Evolutionary conservation across 805 yeast species (phyloP).

Genomic region (Myxozyma mucilagina): DNA sequence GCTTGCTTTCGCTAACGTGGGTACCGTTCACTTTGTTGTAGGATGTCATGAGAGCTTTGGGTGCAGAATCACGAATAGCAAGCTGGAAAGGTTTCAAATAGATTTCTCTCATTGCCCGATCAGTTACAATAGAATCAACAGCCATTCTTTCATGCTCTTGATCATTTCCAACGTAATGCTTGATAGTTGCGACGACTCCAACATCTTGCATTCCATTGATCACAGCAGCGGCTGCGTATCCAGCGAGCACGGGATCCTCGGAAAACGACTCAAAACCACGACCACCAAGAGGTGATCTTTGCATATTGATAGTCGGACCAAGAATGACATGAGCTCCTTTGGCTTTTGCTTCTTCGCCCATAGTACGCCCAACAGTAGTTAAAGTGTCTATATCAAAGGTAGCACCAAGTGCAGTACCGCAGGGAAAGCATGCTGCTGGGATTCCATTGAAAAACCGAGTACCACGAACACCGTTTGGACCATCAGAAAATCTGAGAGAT

Average conservation of each 20-base stretch:
- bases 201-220: conserved; percentile 56
- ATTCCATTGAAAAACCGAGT: conserved; percentile 53
- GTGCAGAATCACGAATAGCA: conserved; percentile 54
- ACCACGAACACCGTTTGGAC: conserved; percentile 67
- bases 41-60: conserved; percentile 60
- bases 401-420: conserved; percentile 61
- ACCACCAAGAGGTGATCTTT: conserved; percentile 60
- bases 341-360: conserved; percentile 56
- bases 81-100: conserved; percentile 65
- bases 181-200: conserved; percentile 51
- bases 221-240: conserved; percentile 50
- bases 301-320: conserved; percentile 56
- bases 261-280: conserved; percentile 62
- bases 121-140: conserved; percentile 53
- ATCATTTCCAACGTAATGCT: conserved; percentile 66
- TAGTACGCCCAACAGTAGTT: conserved; percentile 51
- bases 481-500: conserved; percentile 53
- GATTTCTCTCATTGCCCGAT: conserved; percentile 65
- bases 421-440: conserved; percentile 61
- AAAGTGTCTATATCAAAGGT: conserved; percentile 56
- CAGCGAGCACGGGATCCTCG: conserved; percentile 59
- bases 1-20: conserved; percentile 53
- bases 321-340: conserved; percentile 55
- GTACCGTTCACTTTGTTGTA: conserved; percentile 65
- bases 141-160: conserved; percentile 56